Percentiles rank a stretch among this genome's conserved stretches.
Conservation (phyloP, 768 basidiomycete genomes). For the Naematelia aurantialba region DNA sequence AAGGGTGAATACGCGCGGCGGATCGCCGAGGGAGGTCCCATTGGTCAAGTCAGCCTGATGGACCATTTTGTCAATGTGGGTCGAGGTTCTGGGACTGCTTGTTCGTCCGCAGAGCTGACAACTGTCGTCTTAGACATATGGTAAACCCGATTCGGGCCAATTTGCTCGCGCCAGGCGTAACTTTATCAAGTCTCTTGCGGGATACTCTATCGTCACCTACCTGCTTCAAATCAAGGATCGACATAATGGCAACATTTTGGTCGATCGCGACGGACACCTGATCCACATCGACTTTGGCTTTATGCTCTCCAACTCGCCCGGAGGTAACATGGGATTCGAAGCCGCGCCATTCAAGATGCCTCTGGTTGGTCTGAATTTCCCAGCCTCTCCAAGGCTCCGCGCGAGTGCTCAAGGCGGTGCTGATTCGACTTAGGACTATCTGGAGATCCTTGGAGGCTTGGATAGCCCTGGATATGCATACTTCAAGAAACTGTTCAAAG, state of each 20-base stretch:
- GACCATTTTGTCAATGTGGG: slow-evolving; percentile 87
- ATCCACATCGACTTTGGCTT: slow-evolving; percentile 98
- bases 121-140: slow-evolving; percentile 77
- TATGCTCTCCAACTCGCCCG: slow-evolving; percentile 89
- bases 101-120: not conserved
- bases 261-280: slow-evolving; percentile 90
- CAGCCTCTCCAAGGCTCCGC: no score
- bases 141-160: slow-evolving; percentile 77
- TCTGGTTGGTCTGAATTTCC: slow-evolving; percentile 47
- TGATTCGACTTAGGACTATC: slow-evolving; percentile 61
- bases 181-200: slow-evolving; percentile 87
- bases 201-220: slow-evolving; percentile 93
- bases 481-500: slow-evolving; percentile 81
- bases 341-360: slow-evolving; percentile 98
- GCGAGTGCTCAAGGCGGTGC: not conserved
- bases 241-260: slow-evolving; percentile 95
- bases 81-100: slow-evolving; percentile 17
- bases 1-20: slow-evolving; percentile 94
- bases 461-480: slow-evolving; percentile 70
- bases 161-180: slow-evolving; percentile 87
- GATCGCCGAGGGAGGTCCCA: slow-evolving; percentile 64
- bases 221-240: slow-evolving; percentile 96
- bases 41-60: slow-evolving; percentile 81
- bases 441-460: slow-evolving; percentile 89
- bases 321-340: slow-evolving; percentile 93